Evolutionary conservation across 73 alveolate genomes (phyloP).

Genomic region (Tetrahymena borealis): DNA sequence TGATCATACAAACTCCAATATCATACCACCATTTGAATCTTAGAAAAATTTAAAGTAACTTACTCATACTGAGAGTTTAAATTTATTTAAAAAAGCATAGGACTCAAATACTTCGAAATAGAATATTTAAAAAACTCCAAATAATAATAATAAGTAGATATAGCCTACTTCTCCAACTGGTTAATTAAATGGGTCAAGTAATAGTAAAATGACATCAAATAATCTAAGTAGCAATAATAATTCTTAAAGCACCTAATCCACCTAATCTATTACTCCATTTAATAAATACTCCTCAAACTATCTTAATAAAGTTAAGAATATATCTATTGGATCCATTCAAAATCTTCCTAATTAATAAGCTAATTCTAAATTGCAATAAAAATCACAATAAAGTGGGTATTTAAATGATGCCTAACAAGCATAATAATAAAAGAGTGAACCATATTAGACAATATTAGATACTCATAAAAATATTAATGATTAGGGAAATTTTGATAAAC

Average conservation of each 20-base stretch:
- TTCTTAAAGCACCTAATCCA: neutral
- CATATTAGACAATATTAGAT: too few relatives aligned
- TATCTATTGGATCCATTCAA: neutral
- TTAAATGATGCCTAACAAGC: too few relatives aligned
- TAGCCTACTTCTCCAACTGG: neutral
- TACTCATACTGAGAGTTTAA: neutral
- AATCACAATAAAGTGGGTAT: neutral
- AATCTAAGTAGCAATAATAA: too few relatives aligned
- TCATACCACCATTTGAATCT: neutral
- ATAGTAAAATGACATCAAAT: neutral
- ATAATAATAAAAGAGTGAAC: too few relatives aligned
- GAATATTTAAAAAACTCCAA: neutral
- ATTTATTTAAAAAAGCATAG: neutral
- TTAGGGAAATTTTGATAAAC: too few relatives aligned
- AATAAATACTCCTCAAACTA: neutral
- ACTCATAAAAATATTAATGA: too few relatives aligned
- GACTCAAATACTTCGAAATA: neutral
- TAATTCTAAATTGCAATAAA: neutral
- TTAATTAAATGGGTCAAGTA: neutral
- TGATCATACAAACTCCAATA: neutral
- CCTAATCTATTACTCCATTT: neutral
- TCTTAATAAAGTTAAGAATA: neutral
- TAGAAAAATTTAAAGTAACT: neutral
- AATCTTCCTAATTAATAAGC: neutral
- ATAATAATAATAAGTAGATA: neutral